Evolutionary conservation across 2,329 filamentous ascomycete species (phyloP), one percentile per base, ranked within the genome.

Genomic region (Hypoxylon sp.): DNA sequence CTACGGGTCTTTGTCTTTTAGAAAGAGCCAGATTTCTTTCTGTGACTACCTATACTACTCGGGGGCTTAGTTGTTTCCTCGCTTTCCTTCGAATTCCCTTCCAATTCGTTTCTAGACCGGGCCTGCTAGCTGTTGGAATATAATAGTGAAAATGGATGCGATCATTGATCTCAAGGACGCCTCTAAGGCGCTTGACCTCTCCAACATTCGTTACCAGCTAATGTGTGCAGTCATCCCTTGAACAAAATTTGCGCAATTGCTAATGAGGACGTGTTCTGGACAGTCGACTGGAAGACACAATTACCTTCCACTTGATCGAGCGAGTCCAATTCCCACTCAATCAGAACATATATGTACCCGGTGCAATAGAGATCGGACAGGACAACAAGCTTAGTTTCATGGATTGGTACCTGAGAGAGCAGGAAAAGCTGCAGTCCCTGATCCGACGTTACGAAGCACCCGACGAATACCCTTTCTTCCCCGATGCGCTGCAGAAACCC

Each of bases 391-490:
- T 96, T 60, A 94, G 91, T 78, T 92, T 99, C 77, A 89, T 97
- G 78, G 96, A 98, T 84, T 99, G 95, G 91, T 91, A 97, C 77
- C 89, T 98, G 27, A 87, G 85, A 71, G 92, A 97, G 78, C 93
- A 97, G 77, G 96, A 99, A 81, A 90, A 89, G 68, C 83, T 98
- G 5, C 95, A 99, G 78, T 97, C 94, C 12, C 88, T 93, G 55
- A 94, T 99, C 72, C 93, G 96, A 71, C 93, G 96, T 77, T 99
- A 94, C 84, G 90, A 99, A 78, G 93, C 93, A 0, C 96, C 96
- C 39, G 96, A 99, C 84, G 96, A 99, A 81, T 95, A 97, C 79
- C 93, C 96, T 21, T 99, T 98, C 88, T 99, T 97, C 82, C 93
- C 94, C 1, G 86, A 91, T 29, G 90, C 88, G 8, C 83, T 97